Percentiles rank a stretch among this genome's conserved stretches.
Evolutionary conservation across 352 stramenopile species (phyloP).

Genomic region (Pilasporangium apinafurcum): DNA sequence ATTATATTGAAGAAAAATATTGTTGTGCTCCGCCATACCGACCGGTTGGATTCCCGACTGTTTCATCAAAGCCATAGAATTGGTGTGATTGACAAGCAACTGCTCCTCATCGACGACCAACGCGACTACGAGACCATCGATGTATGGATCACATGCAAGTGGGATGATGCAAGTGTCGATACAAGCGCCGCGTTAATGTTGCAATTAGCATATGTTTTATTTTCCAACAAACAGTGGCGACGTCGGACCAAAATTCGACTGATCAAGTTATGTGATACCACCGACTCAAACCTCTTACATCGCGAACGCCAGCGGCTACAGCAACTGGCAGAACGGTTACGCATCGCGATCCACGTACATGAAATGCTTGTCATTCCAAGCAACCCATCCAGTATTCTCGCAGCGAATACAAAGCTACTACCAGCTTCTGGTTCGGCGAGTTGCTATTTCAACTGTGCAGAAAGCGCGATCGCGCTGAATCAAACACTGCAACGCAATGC

Average conservation of each 20-base stretch:
- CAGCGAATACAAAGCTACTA: conserved; percentile 10
- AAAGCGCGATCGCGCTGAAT: conserved; percentile 29
- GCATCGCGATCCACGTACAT: conserved; percentile 24
- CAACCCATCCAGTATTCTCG: conserved; percentile 25
- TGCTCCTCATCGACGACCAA: conserved; percentile 5
- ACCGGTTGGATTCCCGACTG: conserved; percentile 36
- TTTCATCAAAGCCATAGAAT: no score
- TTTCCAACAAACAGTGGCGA: conserved; percentile 28
- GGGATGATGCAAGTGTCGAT: conserved; percentile 18
- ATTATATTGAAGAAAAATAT: conserved; percentile 54
- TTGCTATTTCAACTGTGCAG: conserved; percentile 14
- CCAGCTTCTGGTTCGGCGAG: not conserved
- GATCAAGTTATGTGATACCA: conserved; percentile 16
- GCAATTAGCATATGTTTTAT: conserved; percentile 33
- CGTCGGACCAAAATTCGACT: conserved; percentile 16
- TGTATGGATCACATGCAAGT: conserved; percentile 42
- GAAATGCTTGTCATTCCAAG: conserved; percentile 39
- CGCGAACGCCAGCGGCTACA: conserved; percentile 17
- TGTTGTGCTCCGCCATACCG: conserved; percentile 37
- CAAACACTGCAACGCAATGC: conserved; percentile 39
- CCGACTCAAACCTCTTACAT: conserved; percentile 10
- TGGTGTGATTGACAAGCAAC: no score
- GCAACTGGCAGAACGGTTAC: conserved; percentile 15
- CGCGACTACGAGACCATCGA: conserved; percentile 33
- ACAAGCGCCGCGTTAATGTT: conserved; percentile 34